A percentile compares a stretch with the other conserved stretches of the same genome.
These are phyloP conservation scores for Acmispon strigosus DNA, from an alignment of 306 rosid species.

Conservation along the genomic window DNA sequence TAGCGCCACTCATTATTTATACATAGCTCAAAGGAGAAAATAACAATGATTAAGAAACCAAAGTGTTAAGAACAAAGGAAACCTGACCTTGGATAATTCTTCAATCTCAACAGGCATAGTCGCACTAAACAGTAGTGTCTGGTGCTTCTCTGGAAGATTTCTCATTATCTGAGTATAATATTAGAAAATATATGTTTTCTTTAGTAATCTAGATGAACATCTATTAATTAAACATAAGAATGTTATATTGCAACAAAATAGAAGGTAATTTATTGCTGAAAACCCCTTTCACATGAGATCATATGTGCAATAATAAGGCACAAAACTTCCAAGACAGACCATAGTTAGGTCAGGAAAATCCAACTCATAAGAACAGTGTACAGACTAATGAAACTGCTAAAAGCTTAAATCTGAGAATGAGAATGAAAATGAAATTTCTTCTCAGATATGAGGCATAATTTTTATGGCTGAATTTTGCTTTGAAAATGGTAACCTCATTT, in stretches of 20 bases:
- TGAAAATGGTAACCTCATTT: neutral
- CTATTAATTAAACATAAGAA: neutral
- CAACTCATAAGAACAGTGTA: neutral
- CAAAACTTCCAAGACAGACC: neutral
- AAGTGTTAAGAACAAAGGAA: constrained; percentile 4
- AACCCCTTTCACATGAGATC: neutral
- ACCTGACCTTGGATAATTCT: constrained; percentile 63
- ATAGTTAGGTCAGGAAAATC: constrained; percentile 12
- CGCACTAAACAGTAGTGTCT: constrained; percentile 80
- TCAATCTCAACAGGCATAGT: constrained; percentile 91
- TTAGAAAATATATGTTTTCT: constrained; percentile 9
- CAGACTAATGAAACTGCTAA: neutral
- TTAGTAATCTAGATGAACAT: neutral
- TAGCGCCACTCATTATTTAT: neutral
- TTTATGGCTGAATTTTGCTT: neutral
- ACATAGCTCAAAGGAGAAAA: neutral
- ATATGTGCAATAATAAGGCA: neutral
- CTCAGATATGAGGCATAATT: neutral
- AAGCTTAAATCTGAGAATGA: neutral
- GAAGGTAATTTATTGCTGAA: neutral
- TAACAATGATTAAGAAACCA: neutral
- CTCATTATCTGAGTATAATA: constrained; percentile 58
- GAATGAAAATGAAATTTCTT: neutral
- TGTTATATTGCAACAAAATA: neutral
- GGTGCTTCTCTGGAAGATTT: constrained; percentile 75